Conservation (phyloP, 352 stramenopile species). For the Phytopythium litorale region DNA sequence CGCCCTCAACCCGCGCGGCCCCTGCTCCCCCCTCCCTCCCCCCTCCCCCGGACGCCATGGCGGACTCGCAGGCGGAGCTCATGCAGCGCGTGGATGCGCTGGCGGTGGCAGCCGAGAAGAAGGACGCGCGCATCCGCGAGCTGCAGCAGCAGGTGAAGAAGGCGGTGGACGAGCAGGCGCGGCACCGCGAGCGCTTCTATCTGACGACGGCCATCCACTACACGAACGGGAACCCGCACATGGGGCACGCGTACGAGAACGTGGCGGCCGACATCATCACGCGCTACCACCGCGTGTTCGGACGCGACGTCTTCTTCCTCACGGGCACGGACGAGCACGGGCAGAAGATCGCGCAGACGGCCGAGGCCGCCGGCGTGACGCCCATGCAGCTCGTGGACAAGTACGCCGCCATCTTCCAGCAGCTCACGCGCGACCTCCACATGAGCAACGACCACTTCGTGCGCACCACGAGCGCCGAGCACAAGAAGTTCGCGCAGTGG, state of each 20-base stretch:
- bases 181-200: constrained; percentile 89
- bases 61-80: constrained; percentile 17
- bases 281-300: constrained; percentile 92
- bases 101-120: constrained; percentile 28
- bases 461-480: constrained; percentile 92
- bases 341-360: constrained; percentile 99
- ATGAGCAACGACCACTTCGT: constrained; percentile 93
- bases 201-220: constrained; percentile 99
- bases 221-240: constrained; percentile 96
- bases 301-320: constrained; percentile 81
- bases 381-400: constrained; percentile 97
- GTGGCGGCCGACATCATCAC: constrained; percentile 96
- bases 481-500: constrained; percentile 94
- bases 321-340: constrained; percentile 97
- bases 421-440: constrained; percentile 83
- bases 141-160: constrained; percentile 45
- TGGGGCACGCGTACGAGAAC: constrained; percentile 99
- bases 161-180: constrained; percentile 31
- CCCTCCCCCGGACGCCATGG: background rate
- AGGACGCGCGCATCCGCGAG: constrained; percentile 24
- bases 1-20: background rate
- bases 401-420: constrained; percentile 87
- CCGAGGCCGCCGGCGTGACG: constrained; percentile 85
- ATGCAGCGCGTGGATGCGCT: constrained; percentile 36
- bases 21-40: background rate